Percentiles rank a stretch among this genome's conserved stretches.
Conservation (phyloP, 1,139 yeast genomes). For the Debaryomyces subglobosus region DNA sequence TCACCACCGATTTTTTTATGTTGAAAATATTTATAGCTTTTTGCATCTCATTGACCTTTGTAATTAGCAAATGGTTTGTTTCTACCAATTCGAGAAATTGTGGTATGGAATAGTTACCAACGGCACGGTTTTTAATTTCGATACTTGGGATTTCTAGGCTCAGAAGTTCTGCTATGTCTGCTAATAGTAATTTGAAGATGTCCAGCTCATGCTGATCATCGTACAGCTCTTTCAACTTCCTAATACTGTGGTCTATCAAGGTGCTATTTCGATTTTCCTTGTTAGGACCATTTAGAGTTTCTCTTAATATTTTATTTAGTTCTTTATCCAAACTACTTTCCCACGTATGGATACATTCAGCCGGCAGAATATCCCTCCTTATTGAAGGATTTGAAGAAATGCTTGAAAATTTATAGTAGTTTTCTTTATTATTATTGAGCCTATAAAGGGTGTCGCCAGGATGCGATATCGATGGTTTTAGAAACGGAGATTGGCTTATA, state of each 20-base stretch:
- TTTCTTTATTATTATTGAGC: constrained; percentile 3
- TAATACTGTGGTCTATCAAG: constrained; percentile 6
- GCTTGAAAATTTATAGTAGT: constrained; percentile 1
- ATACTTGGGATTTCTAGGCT: not conserved
- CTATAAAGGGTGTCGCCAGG: not conserved
- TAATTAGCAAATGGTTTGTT: constrained; percentile 3
- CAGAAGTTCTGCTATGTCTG: not conserved
- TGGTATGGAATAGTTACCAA: constrained; percentile 1
- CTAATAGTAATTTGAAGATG: not conserved
- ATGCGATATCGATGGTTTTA: not conserved
- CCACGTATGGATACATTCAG: not conserved
- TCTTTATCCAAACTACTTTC: constrained; percentile 10
- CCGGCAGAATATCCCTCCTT: not conserved
- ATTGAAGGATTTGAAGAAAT: constrained; percentile 3
- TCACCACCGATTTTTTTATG: not conserved
- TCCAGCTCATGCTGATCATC: not conserved
- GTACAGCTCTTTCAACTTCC: constrained; percentile 2
- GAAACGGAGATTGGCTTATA: constrained; percentile 1
- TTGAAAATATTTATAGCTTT: constrained; percentile 7
- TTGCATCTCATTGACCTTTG: constrained; percentile 4
- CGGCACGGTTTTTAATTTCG: not conserved
- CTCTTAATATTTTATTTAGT: constrained; percentile 10
- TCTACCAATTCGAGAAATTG: constrained; percentile 6
- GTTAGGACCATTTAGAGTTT: constrained; percentile 2
- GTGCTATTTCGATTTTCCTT: constrained; percentile 7